phyloP scores from a whole-genome alignment of 352 stramenopile genomes.

The Globisporangium cederbergense region DNA sequence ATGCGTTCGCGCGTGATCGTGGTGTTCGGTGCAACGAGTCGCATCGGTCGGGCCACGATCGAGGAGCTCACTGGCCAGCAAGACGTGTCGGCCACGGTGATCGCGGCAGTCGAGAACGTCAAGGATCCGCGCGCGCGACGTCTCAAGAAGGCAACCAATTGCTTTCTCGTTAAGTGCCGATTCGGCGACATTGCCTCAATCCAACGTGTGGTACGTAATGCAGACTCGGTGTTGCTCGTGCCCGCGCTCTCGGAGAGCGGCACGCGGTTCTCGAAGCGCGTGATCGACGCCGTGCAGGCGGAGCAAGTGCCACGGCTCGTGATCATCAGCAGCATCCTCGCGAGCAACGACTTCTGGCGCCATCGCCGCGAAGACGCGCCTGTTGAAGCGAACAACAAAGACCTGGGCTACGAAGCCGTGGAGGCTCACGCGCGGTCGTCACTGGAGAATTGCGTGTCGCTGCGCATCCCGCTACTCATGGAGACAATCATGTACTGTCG shows the following conservation, averaged over 20 bases:
- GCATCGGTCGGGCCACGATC: slow-evolving; percentile 54
- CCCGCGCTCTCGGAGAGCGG: slow-evolving; percentile 55
- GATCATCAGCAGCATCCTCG: slow-evolving; percentile 64
- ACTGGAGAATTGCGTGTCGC: slow-evolving; percentile 44
- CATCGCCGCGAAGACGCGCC: slow-evolving; percentile 1
- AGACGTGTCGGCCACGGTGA: slow-evolving; percentile 42
- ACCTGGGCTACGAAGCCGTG: slow-evolving; percentile 54
- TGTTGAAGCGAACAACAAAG: slow-evolving; percentile 18
- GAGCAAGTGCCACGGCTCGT: slow-evolving; percentile 55
- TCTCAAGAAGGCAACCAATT: slow-evolving; percentile 51
- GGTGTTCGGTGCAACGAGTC: slow-evolving; percentile 71
- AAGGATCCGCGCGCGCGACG: slow-evolving; percentile 46
- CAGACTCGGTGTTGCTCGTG: slow-evolving; percentile 62
- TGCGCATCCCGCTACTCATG: slow-evolving; percentile 74
- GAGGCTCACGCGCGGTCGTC: slow-evolving; percentile 56
- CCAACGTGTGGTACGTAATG: slow-evolving; percentile 59
- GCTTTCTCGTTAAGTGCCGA: slow-evolving; percentile 57
- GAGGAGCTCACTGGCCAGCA: slow-evolving; percentile 40
- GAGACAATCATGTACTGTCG: slow-evolving; percentile 73
- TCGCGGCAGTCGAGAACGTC: slow-evolving; percentile 52
- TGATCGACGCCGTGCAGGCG: slow-evolving; percentile 48
- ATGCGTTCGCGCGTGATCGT: slow-evolving; percentile 60
- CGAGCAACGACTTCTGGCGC: slow-evolving; percentile 33
- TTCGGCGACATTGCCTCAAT: slow-evolving; percentile 44
- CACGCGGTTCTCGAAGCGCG: slow-evolving; percentile 59